A percentile compares a stretch with the other conserved stretches of the same genome.
Conservation (phyloP, 2,329 filamentous ascomycete genomes). For the Sclerotinia glacialis region DNA sequence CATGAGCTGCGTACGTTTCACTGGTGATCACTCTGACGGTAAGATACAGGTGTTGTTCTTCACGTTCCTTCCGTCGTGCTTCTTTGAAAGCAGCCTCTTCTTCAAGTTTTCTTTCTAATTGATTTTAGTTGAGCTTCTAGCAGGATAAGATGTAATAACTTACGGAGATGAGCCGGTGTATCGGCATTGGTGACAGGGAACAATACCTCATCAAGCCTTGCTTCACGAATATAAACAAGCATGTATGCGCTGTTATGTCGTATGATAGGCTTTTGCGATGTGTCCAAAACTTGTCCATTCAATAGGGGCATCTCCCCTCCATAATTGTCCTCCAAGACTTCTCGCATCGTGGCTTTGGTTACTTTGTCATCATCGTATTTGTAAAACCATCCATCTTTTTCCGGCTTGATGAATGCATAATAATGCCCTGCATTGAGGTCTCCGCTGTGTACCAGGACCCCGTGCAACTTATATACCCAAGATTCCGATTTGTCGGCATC, state of each 20-base stretch:
- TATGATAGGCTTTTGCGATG: conserved; percentile 58
- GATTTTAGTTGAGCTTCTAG: conserved; percentile 31
- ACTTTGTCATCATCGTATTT: conserved; percentile 97
- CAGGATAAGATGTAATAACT: conserved; percentile 38
- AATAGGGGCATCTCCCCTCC: conserved; percentile 65
- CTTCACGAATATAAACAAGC: conserved; percentile 94
- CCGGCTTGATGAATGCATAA: conserved; percentile 93
- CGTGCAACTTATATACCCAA: conserved; percentile 89
- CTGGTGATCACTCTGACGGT: conserved; percentile 78
- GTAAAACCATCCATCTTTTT: conserved; percentile 92
- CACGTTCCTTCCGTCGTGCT: conserved; percentile 78
- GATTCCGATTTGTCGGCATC: conserved; percentile 84
- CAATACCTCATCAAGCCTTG: conserved; percentile 77
- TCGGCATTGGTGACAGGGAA: conserved; percentile 72
- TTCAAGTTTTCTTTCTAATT: conserved; percentile 65
- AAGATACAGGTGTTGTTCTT: conserved; percentile 93
- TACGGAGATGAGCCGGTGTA: conserved; percentile 78
- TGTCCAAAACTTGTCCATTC: conserved; percentile 46
- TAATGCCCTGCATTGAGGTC: conserved; percentile 98
- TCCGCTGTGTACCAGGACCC: conserved; percentile 92
- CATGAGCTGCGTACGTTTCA: conserved; percentile 74
- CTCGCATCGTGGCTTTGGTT: conserved; percentile 85
- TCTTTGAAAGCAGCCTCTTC: conserved; percentile 78
- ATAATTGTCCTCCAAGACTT: conserved; percentile 95
- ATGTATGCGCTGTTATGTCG: conserved; percentile 89